Base-by-base conservation (phyloP, 345 rosid species). In the Ceriops decandra region DNA sequence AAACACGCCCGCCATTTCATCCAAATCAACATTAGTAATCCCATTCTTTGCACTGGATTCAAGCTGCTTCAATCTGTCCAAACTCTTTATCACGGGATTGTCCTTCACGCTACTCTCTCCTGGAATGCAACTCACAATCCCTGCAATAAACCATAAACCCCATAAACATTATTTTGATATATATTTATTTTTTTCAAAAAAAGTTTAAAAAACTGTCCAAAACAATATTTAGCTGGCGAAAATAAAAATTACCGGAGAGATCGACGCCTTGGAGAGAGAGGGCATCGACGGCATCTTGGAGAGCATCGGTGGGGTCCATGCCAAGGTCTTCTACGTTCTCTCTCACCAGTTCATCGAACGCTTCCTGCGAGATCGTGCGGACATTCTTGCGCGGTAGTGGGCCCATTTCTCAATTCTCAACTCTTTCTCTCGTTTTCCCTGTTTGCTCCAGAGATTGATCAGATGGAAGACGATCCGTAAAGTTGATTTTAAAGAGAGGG, bases 201-300 rank as follows among this genome's bases (percentile, higher is more conserved):
- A 54, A 35, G 28, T 54, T 11, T 2, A 36, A 22, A 15, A 70
- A 36, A 20, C 63, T 32, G 38, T 47, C 2, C n/a, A 68, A 51
- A 26, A 54, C 59, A 16, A 13, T 6, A 46, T 8, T 20, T 28
- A 21, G 28, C 16, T 10, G 32, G 27, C 24, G 9, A 20, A 13
- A 54, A 2, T 2, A 15, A 8, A 8, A 4, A 6, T 24, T 51
- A 89, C 97, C 97, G 3, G 92, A 86, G 80, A 95, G 92, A 91
- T 88, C 93, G 72, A 90, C 99, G 86, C 91, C 91, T 82, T 91
- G 96, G 64, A 90, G 91, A 52, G 89, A 66, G 68, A 95, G 95
- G 24, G 99, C 80, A 17, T 88, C 68, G 63, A 91, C 77, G 77
- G 97, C 98, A 78, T 95, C 99, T 72, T 90, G 78, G 28, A 95